Conservation (phyloP, 192 early-diverging fungal genomes). For the Backusella macrospora region DNA sequence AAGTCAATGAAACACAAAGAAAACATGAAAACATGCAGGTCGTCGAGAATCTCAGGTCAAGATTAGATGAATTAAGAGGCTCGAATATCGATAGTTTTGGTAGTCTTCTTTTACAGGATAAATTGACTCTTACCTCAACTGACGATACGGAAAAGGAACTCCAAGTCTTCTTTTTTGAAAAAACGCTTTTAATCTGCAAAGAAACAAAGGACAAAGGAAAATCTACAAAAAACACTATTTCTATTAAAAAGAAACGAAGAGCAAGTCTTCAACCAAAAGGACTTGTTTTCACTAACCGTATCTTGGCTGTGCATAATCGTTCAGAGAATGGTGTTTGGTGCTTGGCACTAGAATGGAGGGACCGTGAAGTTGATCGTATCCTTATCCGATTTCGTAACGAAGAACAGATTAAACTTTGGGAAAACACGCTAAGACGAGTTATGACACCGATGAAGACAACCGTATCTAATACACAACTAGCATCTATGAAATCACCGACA, state of each 20-base stretch:
- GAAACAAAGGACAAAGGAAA: constrained; percentile 55
- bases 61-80: constrained; percentile 94
- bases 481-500: constrained; percentile 31
- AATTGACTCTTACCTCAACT: constrained; percentile 75
- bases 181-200: constrained; percentile 91
- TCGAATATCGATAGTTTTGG: constrained; percentile 80
- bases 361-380: constrained; percentile 81
- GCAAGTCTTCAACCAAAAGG: constrained; percentile 77
- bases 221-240: constrained; percentile 45
- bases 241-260: constrained; percentile 64
- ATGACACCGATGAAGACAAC: constrained; percentile 23
- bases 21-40: constrained; percentile 85
- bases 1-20: constrained; percentile 91
- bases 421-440: constrained; percentile 71
- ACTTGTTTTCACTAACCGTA: constrained; percentile 83
- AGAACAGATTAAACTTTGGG: constrained; percentile 93
- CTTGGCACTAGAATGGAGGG: constrained; percentile 87
- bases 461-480: constrained; percentile 47
- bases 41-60: constrained; percentile 76
- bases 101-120: constrained; percentile 81
- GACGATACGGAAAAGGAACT: constrained; percentile 81
- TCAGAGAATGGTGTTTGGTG: constrained; percentile 41
- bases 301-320: constrained; percentile 48
- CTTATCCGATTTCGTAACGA: constrained; percentile 86
- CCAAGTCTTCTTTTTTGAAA: constrained; percentile 92